Conservation (phyloP, 306 rosid genomes). For the Canavalia gladiata region DNA sequence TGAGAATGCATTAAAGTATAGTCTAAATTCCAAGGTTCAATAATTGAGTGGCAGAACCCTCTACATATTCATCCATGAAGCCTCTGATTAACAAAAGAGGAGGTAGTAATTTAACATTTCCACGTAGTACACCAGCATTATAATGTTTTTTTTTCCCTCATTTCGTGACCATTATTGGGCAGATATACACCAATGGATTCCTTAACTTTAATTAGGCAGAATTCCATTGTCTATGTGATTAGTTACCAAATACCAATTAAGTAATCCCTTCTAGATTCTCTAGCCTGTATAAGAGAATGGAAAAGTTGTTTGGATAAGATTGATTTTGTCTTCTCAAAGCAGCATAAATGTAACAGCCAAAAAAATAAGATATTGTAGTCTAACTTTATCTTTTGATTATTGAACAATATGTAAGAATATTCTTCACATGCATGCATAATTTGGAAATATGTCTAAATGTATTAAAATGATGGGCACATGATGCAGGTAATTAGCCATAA, state of each 20-base stretch:
- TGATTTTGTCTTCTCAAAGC: constrained; percentile 38
- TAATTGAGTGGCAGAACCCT: constrained; percentile 37
- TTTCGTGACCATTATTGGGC: constrained; percentile 46
- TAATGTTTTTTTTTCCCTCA: neutral
- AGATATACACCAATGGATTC: constrained; percentile 42
- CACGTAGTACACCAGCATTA: constrained; percentile 10
- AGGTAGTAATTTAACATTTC: constrained; percentile 44
- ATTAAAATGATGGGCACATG: constrained; percentile 28
- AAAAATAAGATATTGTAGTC: constrained; percentile 26
- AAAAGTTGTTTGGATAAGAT: constrained; percentile 53
- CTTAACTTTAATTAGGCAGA: constrained; percentile 62
- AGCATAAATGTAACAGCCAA: constrained; percentile 2
- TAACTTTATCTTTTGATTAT: constrained; percentile 29
- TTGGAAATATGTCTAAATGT: constrained; percentile 22
- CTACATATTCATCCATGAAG: constrained; percentile 32
- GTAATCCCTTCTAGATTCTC: constrained; percentile 43
- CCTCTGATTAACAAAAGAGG: neutral
- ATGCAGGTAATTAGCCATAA: constrained; percentile 33
- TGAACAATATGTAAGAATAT: constrained; percentile 23
- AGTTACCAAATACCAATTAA: constrained; percentile 46
- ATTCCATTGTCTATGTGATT: constrained; percentile 50
- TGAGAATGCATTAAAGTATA: constrained; percentile 4
- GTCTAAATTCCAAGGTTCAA: constrained; percentile 40
- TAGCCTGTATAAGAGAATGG: constrained; percentile 15
- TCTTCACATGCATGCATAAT: constrained; percentile 47